Evolutionary conservation across 163 green algal species (phyloP).

Genomic region (Trebouxiophyceae sp.): DNA sequence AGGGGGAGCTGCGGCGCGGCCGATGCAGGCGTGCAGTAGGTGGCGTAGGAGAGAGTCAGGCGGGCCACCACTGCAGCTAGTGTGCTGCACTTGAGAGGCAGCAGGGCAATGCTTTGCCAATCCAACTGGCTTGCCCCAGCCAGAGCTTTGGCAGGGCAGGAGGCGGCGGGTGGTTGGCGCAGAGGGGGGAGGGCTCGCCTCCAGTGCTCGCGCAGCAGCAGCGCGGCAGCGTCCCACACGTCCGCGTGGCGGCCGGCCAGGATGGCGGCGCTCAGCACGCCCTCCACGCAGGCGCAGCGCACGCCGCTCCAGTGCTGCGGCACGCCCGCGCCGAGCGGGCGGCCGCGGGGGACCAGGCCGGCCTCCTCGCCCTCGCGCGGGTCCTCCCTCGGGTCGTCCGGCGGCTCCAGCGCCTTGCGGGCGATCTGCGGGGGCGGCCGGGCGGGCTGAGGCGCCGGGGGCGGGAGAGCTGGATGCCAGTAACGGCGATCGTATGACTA

Average conservation of each 20-base stretch:
- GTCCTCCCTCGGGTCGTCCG: conserved; percentile 29
- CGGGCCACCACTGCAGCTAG: neutral
- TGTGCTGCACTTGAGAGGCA: neutral
- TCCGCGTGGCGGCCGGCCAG: conserved; percentile 32
- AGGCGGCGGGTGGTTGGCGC: neutral
- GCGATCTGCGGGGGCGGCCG: conserved; percentile 28
- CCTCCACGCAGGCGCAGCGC: conserved; percentile 26
- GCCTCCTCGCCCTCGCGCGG: conserved; percentile 1
- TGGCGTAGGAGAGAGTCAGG: neutral
- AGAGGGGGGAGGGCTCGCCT: conserved; percentile 2
- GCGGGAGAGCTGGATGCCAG: too few species aligned
- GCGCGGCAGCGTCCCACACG: conserved; percentile 45
- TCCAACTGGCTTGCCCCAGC: neutral
- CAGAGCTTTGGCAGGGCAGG: neutral
- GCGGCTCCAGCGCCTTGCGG: conserved; percentile 45
- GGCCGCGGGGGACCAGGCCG: conserved; percentile 21
- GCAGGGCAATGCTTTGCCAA: neutral
- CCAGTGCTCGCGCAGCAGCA: conserved; percentile 40
- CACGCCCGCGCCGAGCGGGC: conserved; percentile 24
- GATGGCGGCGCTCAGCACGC: conserved; percentile 38
- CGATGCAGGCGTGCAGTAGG: neutral
- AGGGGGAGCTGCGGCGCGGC: too few species aligned
- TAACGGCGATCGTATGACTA: too few species aligned
- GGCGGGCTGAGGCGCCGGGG: too few species aligned
- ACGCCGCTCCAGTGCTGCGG: conserved; percentile 38